These are phyloP conservation scores for Aspergillus olivimuriae DNA, from an alignment of 495 filamentous ascomycete species.

Conservation along the genomic window DNA sequence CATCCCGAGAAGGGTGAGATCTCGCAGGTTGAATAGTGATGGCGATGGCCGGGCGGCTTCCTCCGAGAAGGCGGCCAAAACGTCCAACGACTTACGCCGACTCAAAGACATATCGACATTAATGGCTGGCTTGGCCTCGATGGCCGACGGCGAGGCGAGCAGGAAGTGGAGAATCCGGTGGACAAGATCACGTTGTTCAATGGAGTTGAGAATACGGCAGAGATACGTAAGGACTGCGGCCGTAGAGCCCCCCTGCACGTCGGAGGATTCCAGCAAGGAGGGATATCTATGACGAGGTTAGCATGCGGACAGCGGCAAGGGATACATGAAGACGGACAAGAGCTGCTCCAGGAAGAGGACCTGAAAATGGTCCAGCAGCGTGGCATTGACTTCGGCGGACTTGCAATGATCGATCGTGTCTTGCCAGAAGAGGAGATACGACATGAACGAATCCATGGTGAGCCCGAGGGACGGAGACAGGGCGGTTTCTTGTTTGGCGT, in stretches of 20 bases:
- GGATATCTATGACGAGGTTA: conserved; percentile 61
- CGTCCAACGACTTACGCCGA: conserved; percentile 80
- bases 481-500: conserved; percentile 38
- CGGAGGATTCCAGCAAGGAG: conserved; percentile 90
- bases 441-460: conserved; percentile 88
- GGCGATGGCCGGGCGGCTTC: conserved; percentile 65
- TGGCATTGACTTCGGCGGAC: conserved; percentile 84
- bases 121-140: conserved; percentile 13
- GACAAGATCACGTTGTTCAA: conserved; percentile 88
- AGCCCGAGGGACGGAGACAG: conserved; percentile 54
- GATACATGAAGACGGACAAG: conserved; percentile 51
- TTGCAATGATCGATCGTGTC: conserved; percentile 94
- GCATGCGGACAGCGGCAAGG: conserved; percentile 4
- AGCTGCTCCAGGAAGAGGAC: conserved; percentile 93
- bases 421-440: conserved; percentile 95
- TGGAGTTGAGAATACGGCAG: conserved; percentile 77
- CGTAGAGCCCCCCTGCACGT: conserved; percentile 92
- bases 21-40: conserved; percentile 84
- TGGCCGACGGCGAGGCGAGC: conserved; percentile 59
- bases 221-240: conserved; percentile 94
- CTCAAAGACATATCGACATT: conserved; percentile 54
- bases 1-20: conserved; percentile 83
- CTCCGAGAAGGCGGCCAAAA: conserved; percentile 69
- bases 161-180: conserved; percentile 91
- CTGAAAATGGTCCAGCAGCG: conserved; percentile 92